phyloP scores from a whole-genome alignment of 805 yeast species.

The Wickerhamomyces rabaulensis region DNA sequence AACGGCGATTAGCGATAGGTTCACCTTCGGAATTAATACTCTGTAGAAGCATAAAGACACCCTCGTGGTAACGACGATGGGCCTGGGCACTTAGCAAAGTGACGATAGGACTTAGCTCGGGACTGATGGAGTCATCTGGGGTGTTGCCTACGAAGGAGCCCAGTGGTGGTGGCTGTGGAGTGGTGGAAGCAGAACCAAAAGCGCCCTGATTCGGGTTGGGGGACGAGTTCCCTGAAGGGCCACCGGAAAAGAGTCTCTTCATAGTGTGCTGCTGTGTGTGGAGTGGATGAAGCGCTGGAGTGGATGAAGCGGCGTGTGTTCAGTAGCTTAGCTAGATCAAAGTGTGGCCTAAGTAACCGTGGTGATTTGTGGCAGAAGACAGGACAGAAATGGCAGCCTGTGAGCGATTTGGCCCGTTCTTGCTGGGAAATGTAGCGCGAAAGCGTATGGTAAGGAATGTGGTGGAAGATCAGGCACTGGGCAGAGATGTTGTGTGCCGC shows the following conservation, averaged over 20 bases:
- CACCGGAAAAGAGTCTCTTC: conserved; percentile 22
- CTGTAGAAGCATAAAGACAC: conserved; percentile 66
- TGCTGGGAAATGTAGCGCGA: too few species aligned
- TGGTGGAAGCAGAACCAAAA: conserved; percentile 15
- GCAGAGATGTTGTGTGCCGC: too few species aligned
- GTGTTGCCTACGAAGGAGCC: neutral
- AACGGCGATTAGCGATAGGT: conserved; percentile 67
- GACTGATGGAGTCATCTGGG: conserved; percentile 20
- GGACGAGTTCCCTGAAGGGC: conserved; percentile 14
- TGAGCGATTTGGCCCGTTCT: too few species aligned
- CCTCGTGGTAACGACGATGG: conserved; percentile 72
- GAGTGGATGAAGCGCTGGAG: neutral
- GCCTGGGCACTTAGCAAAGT: conserved; percentile 69
- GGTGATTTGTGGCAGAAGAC: neutral
- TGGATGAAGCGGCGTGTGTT: neutral
- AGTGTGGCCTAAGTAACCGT: neutral
- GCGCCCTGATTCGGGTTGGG: conserved; percentile 9
- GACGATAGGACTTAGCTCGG: conserved; percentile 58
- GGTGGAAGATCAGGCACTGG: too few species aligned
- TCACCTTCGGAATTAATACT: conserved; percentile 82
- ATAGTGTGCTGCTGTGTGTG: neutral
- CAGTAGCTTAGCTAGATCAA: neutral
- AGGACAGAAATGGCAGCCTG: too few species aligned
- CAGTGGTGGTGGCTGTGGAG: conserved; percentile 1
- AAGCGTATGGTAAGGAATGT: too few species aligned